These are phyloP conservation scores for Prunus campanulata DNA, from an alignment of 306 rosid genomes.

Conservation along the genomic window DNA sequence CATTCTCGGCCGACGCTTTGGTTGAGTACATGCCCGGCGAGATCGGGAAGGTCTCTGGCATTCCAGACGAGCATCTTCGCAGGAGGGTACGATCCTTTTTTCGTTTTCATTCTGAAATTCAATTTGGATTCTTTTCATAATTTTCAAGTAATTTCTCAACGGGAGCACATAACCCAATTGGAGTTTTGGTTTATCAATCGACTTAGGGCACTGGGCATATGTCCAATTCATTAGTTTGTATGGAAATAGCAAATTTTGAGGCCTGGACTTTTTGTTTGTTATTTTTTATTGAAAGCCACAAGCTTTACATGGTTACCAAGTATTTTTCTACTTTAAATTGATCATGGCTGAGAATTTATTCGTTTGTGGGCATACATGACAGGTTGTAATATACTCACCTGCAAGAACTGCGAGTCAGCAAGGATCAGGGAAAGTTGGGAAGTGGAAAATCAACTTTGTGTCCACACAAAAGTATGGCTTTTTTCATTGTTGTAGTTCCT, in stretches of 20 bases:
- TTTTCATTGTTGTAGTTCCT: neutral
- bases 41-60: constrained; percentile 91
- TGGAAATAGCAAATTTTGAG: neutral
- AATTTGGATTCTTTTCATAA: neutral
- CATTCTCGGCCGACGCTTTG: constrained; percentile 66
- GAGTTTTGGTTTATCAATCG: constrained; percentile 5
- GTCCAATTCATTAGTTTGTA: neutral
- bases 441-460: constrained; percentile 90
- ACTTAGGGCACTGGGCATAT: neutral
- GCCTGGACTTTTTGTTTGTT: neutral
- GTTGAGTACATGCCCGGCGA: constrained; percentile 69
- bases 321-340: neutral
- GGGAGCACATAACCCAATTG: neutral
- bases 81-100: constrained; percentile 47
- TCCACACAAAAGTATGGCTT: constrained; percentile 79
- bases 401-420: constrained; percentile 96
- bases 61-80: constrained; percentile 85
- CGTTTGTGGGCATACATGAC: neutral
- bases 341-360: neutral
- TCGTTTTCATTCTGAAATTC: neutral
- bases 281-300: neutral
- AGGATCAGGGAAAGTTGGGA: constrained; percentile 97
- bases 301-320: neutral
- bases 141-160: neutral
- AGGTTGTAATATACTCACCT: constrained; percentile 95